Percentiles rank a stretch among this genome's conserved stretches.
These are phyloP conservation scores for Crotalaria pallida DNA, from an alignment of 306 rosid genomes.

Conservation along the genomic window DNA sequence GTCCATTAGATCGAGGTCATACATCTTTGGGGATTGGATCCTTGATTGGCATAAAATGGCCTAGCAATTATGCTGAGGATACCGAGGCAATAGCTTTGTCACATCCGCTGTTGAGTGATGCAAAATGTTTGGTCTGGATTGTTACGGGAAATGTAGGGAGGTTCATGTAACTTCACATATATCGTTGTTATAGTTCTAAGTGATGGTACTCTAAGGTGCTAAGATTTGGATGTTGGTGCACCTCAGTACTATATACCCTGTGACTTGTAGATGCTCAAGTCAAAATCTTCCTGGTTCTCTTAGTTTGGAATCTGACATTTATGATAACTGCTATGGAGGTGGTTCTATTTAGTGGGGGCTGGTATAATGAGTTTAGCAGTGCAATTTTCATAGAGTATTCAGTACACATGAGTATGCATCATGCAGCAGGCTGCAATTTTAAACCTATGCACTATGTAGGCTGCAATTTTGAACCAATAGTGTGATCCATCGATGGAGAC, in stretches of 20 bases:
- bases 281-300: neutral
- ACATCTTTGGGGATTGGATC: conserved; percentile 32
- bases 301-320: conserved; percentile 7
- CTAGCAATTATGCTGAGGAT: conserved; percentile 29
- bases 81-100: conserved; percentile 25
- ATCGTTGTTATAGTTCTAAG: conserved; percentile 20
- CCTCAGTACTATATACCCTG: conserved; percentile 12
- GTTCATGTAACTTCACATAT: conserved; percentile 13
- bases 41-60: conserved; percentile 25
- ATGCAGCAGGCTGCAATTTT: neutral
- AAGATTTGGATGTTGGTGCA: conserved; percentile 24
- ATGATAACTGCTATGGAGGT: conserved; percentile 13
- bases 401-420: conserved; percentile 17
- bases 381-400: conserved; percentile 9
- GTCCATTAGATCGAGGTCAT: conserved; percentile 35
- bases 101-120: conserved; percentile 22
- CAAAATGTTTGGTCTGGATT: conserved; percentile 22
- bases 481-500: conserved; percentile 30
- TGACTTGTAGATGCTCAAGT: conserved; percentile 16
- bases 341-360: conserved; percentile 22
- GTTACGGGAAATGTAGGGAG: conserved; percentile 32
- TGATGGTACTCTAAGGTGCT: conserved; percentile 26
- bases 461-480: conserved; percentile 27
- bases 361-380: conserved; percentile 24
- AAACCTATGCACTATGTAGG: conserved; percentile 8